These are phyloP conservation scores for Tuber magnatum DNA, from an alignment of 495 filamentous ascomycete genomes.

Conservation along the genomic window DNA sequence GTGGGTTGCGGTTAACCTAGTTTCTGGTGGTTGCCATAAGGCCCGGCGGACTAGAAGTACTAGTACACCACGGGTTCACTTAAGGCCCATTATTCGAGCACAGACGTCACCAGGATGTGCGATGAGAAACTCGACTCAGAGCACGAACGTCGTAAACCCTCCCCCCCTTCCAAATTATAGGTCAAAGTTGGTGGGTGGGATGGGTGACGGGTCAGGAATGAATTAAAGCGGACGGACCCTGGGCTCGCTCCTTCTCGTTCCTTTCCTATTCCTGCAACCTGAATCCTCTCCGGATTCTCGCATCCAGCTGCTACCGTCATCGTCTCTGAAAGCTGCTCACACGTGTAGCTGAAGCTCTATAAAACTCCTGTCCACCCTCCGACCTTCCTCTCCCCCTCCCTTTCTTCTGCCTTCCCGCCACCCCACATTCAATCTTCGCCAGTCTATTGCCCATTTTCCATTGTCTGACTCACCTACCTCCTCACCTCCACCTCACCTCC, in stretches of 20 bases:
- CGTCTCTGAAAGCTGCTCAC: not conserved
- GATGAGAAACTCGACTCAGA: not conserved
- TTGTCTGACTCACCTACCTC: conserved; percentile 14
- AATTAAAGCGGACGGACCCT: not conserved
- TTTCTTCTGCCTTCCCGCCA: not conserved
- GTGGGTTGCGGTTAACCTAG: not conserved
- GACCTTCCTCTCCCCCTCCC: not conserved
- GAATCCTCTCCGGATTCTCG: not conserved
- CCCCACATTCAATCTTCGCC: not conserved
- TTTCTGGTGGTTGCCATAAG: not conserved
- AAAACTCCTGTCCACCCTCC: not conserved
- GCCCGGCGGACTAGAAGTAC: not conserved
- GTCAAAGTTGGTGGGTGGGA: conserved; percentile 1
- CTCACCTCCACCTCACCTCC: not conserved
- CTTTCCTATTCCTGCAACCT: not conserved
- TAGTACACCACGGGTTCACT: not conserved
- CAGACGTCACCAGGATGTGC: not conserved
- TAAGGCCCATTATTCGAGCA: not conserved
- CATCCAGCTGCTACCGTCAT: not conserved
- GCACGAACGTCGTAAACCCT: not conserved
- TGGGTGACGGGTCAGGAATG: not conserved
- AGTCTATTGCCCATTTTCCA: conserved; percentile 11
- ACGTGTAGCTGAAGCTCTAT: conserved; percentile 2
- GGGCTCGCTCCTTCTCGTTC: not conserved
- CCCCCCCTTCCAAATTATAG: not conserved